Base-by-base conservation (phyloP, 2,329 filamentous ascomycete genomes). In the Pyrenophora graminea region DNA sequence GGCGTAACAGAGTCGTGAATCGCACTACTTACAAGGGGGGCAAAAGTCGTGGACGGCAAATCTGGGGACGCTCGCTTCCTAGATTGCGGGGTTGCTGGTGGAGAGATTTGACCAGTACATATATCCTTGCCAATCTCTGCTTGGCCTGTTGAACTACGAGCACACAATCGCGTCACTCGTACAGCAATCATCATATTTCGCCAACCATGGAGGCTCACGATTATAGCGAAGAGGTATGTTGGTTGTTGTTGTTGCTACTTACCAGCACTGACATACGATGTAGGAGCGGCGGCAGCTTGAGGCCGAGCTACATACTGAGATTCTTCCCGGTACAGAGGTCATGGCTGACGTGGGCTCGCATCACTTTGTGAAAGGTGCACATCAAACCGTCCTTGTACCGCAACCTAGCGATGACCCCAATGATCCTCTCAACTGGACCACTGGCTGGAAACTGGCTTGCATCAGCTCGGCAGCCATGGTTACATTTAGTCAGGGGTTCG, bases 301-400 rank as follows among this genome's bases (percentile, higher is more conserved):
- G 64, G 59, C 75, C 47, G 79, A 83, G 73, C 76, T 84, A 52
- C 73, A 80, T 48, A 75, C 74, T 27, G 78, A 82, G 55, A 79
- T 85, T 49, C 69, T 83, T 34, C 82, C 82, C 3, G 82, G 82
- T 19, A 85, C 82, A 3, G 82, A 84, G 67, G 76, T 84, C 62
- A 85, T 85, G 82, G 71, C 77, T 7, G 81, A 88, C 75, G 79
- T 86, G 32, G 83, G 82, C 17, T 74, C 75, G 1, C 82, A 85
- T 68, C 84, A 86, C 67, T 87, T 87, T 61, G 82, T 87, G 62
- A 87, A 86, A 53, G 68, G 68, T 2, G 39, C 61, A 7, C 70
- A 71, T 33, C 64, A 66, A 37, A 79, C 77, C 2, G 76, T 82
- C 13, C 72, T 83, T 40, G 80, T 82, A 18, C 82, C 81, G 2